A percentile compares a stretch with the other conserved stretches of the same genome.
phyloP scores from a whole-genome alignment of 106 monocot genomes.

The Platanthera guangdongensis region DNA sequence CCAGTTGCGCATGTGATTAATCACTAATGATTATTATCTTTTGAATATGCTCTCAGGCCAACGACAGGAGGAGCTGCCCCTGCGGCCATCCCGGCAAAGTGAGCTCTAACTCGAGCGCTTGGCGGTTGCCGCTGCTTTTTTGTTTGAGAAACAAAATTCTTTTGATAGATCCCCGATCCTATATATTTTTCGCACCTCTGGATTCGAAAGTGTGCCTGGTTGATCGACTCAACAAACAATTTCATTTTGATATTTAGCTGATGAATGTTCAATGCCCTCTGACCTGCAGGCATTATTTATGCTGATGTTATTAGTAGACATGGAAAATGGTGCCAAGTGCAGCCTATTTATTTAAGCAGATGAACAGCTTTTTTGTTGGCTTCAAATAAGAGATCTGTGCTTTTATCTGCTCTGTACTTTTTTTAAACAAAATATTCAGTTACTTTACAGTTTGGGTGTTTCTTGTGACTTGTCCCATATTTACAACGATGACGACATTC shows the following conservation, averaged over 20 bases:
- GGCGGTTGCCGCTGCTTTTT: neutral
- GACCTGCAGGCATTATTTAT: too few relatives aligned
- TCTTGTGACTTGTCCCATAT: too few relatives aligned
- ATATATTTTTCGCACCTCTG: neutral
- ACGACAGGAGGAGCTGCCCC: conserved; percentile 53
- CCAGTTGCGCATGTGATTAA: neutral
- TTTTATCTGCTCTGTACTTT: too few relatives aligned
- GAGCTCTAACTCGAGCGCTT: neutral
- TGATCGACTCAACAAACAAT: neutral
- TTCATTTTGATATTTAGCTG: neutral
- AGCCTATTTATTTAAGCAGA: too few relatives aligned
- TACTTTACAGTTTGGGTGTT: too few relatives aligned
- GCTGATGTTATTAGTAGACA: too few relatives aligned
- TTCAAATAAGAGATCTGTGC: too few relatives aligned
- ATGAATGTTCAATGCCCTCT: neutral
- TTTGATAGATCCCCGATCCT: neutral
- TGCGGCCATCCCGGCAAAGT: conserved; percentile 16
- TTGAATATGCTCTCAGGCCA: conserved; percentile 33
- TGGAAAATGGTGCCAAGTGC: too few relatives aligned
- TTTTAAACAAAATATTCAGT: too few relatives aligned
- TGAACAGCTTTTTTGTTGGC: too few relatives aligned
- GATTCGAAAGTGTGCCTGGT: neutral
- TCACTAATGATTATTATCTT: neutral
- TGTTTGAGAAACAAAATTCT: neutral
- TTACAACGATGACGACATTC: too few relatives aligned